Base-by-base conservation (phyloP, 2,329 filamentous ascomycete genomes). In the Bipolaris cookei region DNA sequence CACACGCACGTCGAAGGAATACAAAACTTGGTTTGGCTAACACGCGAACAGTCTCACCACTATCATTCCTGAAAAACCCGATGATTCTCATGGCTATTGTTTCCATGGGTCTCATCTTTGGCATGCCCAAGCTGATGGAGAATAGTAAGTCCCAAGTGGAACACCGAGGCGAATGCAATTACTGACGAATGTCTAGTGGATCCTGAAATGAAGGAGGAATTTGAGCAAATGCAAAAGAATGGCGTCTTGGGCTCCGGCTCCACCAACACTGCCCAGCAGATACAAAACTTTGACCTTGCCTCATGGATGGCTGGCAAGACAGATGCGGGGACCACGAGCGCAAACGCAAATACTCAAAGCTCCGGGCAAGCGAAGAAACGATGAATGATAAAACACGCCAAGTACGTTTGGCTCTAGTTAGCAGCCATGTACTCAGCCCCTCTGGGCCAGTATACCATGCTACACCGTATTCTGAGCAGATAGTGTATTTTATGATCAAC, bases 71-170 rank as follows among this genome's bases (percentile, higher is more conserved):
- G 69, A 95, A 95, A 82, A 97, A 91, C 74, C 95, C 95, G 3
- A 98, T 98, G 92, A 97, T 98, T 63, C 84, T 99, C 59, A 89
- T 99, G 81, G 92, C 90, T 4, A 78, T 96, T 32, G 87, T 95
- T 37, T 92, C 89, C 60, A 86, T 97, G 81, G 88, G 81, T 4
- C 81, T 97, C 64, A 92, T 97, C 62, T 84, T 98, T 69, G 93
- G 93, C 65, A 91, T 98, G 90, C 95, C 95, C 13, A 95, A 97
- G 77, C 78, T 99, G 54, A 88, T 98, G 81, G 93, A 98, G 49
- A 97, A 95, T 75, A 97, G 93, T 97, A 86, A 62, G 91, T 85
- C 28, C 25, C 48, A 45, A n/a, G 42, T 21, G 30, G 37, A 43
- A 18, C 10, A 25, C 14, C 8, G 10, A 41, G 10, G 25, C n/a